These are phyloP conservation scores for Fraxinus nigra DNA, from an alignment of 305 asterid species.

Conservation along the genomic window DNA sequence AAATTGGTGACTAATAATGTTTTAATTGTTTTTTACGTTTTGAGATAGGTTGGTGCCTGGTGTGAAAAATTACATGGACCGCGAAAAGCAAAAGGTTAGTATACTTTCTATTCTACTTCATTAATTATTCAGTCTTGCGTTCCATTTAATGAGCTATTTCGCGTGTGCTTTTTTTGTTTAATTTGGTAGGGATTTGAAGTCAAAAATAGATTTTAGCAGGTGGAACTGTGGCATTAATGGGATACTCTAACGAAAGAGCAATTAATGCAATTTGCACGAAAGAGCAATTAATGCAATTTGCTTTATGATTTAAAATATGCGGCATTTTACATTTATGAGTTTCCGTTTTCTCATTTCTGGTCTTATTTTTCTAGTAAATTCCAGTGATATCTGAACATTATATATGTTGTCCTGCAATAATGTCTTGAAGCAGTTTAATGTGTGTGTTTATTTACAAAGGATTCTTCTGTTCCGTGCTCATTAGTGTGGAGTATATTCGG, in stretches of 20 bases:
- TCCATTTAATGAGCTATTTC: slow-evolving; percentile 11
- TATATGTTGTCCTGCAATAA: neutral
- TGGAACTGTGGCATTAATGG: neutral
- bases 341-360: neutral
- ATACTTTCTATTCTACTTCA: neutral
- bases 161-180: neutral
- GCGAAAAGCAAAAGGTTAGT: slow-evolving; percentile 79
- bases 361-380: neutral
- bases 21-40: neutral
- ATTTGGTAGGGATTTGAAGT: neutral
- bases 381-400: neutral
- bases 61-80: slow-evolving; percentile 67
- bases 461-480: neutral
- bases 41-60: slow-evolving; percentile 77
- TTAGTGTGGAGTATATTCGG: neutral
- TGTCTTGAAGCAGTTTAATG: neutral
- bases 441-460: neutral
- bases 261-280: slow-evolving; percentile 5
- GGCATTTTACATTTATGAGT: neutral
- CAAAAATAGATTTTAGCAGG: neutral
- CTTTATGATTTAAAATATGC: neutral
- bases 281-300: slow-evolving; percentile 15
- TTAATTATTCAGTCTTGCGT: neutral
- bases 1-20: neutral
- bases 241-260: slow-evolving; percentile 11